Evolutionary conservation across 169 alveolate species (phyloP).

Genomic region (Toxoplasma gondii): DNA sequence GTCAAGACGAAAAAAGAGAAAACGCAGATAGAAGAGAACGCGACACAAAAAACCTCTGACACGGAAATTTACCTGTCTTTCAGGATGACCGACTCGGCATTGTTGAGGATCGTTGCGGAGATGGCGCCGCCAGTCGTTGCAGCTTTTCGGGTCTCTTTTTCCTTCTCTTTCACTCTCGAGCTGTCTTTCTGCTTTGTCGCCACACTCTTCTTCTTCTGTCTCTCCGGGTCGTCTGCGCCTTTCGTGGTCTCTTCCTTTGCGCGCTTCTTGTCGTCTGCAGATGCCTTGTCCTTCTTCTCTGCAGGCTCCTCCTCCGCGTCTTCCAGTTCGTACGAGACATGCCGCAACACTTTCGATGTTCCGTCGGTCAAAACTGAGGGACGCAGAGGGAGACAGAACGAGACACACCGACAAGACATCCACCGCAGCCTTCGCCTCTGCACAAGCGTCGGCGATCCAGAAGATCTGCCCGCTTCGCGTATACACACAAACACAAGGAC

Average conservation of each 20-base stretch:
- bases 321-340: constrained; percentile 56
- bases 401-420: background rate
- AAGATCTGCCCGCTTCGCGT: no score
- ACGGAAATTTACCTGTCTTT: background rate
- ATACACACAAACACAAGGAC: no score
- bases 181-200: background rate
- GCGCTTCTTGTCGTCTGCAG: background rate
- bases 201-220: background rate
- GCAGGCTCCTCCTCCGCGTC: constrained; percentile 55
- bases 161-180: background rate
- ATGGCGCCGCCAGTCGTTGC: constrained; percentile 23
- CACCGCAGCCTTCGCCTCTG: background rate
- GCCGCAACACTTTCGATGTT: background rate
- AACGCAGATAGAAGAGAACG: background rate
- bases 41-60: no score
- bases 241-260: background rate
- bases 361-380: constrained; percentile 52
- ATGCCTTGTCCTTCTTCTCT: background rate
- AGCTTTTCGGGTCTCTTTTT: background rate
- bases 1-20: no score
- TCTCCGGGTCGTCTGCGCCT: constrained; percentile 5
- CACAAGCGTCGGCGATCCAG: background rate
- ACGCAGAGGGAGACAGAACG: no score
- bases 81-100: constrained; percentile 55
- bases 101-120: constrained; percentile 36